Conservation (phyloP, 2,329 filamentous ascomycete genomes). For the Cladophialophora chaetospira region DNA sequence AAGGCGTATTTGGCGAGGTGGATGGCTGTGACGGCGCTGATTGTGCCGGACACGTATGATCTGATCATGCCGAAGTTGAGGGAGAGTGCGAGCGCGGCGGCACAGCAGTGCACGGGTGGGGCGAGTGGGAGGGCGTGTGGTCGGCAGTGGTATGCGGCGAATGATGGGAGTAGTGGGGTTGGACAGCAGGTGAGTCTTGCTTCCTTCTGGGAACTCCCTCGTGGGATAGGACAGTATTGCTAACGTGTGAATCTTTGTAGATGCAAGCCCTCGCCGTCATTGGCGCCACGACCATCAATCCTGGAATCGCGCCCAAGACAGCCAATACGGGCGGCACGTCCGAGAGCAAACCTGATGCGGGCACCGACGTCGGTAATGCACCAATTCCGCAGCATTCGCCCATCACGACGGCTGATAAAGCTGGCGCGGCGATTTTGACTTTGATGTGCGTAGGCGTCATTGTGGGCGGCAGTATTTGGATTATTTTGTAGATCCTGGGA, state of each 20-base stretch:
- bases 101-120: slow-evolving; percentile 64
- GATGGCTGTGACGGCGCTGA: slow-evolving; percentile 61
- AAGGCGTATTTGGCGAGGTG: slow-evolving; percentile 70
- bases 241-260: slow-evolving; percentile 19
- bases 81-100: slow-evolving; percentile 61
- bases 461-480: slow-evolving; percentile 37
- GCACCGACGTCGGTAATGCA: slow-evolving; percentile 26
- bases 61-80: slow-evolving; percentile 61
- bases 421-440: slow-evolving; percentile 45
- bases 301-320: slow-evolving; percentile 53
- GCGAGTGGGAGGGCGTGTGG: slow-evolving; percentile 62
- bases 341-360: slow-evolving; percentile 42
- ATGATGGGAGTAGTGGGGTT: slow-evolving; percentile 62
- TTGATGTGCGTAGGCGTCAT: slow-evolving; percentile 36
- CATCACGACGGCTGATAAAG: slow-evolving; percentile 41
- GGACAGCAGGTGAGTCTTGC: slow-evolving; percentile 56
- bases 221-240: too few species aligned
- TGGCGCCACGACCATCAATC: slow-evolving; percentile 59
- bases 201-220: background rate
- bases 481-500: slow-evolving; percentile 33
- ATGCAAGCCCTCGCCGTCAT: slow-evolving; percentile 68
- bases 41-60: slow-evolving; percentile 62
- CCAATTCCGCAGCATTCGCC: slow-evolving; percentile 13
- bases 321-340: slow-evolving; percentile 60
- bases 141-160: slow-evolving; percentile 63